These are phyloP conservation scores for Saccharomycopsis sp. DNA, from an alignment of 805 yeast genomes.

Conservation along the genomic window DNA sequence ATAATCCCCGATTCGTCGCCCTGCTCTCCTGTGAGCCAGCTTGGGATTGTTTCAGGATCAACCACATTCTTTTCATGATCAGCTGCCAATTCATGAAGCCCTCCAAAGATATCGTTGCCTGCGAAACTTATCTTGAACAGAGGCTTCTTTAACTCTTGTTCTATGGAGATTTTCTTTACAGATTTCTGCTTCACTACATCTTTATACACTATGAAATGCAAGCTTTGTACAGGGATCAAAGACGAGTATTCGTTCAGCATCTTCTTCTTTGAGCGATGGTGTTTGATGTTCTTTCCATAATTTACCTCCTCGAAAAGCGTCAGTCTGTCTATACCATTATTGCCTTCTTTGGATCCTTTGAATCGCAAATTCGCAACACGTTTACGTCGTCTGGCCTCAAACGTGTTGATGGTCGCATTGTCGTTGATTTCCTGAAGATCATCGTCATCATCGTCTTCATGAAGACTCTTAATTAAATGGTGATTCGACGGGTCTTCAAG, in stretches of 20 bases:
- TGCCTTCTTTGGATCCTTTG: slow-evolving; percentile 46
- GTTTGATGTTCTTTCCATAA: slow-evolving; percentile 25
- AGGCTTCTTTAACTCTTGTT: slow-evolving; percentile 24
- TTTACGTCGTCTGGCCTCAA: slow-evolving; percentile 26
- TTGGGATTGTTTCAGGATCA: slow-evolving; percentile 54
- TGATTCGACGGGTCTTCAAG: slow-evolving; percentile 42
- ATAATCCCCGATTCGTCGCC: slow-evolving; percentile 43
- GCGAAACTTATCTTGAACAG: slow-evolving; percentile 33
- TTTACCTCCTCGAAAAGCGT: slow-evolving; percentile 35
- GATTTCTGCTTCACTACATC: slow-evolving; percentile 16
- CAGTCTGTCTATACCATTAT: slow-evolving; percentile 28
- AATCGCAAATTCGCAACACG: slow-evolving; percentile 51
- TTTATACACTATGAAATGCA: slow-evolving; percentile 39
- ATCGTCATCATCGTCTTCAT: slow-evolving; percentile 19
- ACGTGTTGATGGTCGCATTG: slow-evolving; percentile 6
- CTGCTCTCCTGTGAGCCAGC: slow-evolving; percentile 76
- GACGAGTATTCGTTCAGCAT: slow-evolving; percentile 34
- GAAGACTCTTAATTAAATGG: slow-evolving; percentile 9
- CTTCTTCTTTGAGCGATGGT: slow-evolving; percentile 23
- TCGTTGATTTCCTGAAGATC: slow-evolving; percentile 21
- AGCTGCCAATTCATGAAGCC: slow-evolving; percentile 61
- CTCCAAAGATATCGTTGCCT: slow-evolving; percentile 74
- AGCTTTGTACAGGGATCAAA: slow-evolving; percentile 51
- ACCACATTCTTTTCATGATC: slow-evolving; percentile 30
- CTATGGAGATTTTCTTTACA: slow-evolving; percentile 22